Evolutionary conservation across 352 stramenopile genomes (phyloP).

Genomic region (Pythium angustatum): DNA sequence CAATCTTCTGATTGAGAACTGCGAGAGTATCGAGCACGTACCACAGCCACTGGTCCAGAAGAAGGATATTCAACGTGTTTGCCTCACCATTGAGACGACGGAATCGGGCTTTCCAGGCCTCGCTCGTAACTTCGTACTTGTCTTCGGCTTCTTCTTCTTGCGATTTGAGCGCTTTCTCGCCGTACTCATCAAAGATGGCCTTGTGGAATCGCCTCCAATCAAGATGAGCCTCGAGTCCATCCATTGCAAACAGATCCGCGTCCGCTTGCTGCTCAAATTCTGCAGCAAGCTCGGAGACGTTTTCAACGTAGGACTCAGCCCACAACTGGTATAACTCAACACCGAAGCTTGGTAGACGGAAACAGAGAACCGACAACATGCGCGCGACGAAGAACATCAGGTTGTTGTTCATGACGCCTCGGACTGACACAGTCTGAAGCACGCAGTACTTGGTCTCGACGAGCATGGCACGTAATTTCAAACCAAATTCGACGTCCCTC

Average conservation of each 20-base stretch:
- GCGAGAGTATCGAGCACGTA: conserved; percentile 89
- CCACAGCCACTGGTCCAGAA: conserved; percentile 89
- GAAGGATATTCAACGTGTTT: conserved; percentile 87
- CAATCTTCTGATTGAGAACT: conserved; percentile 89
- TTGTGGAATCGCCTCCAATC: conserved; percentile 91
- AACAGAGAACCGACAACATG: conserved; percentile 88
- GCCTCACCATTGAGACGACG: conserved; percentile 76
- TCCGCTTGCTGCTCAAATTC: conserved; percentile 85
- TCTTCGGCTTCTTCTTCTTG: conserved; percentile 89
- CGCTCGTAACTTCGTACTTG: conserved; percentile 87
- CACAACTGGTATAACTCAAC: conserved; percentile 88
- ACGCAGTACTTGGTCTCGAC: conserved; percentile 90
- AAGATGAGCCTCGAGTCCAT: conserved; percentile 83
- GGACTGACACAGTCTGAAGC: conserved; percentile 84
- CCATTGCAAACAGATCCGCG: conserved; percentile 87
- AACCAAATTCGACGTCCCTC: conserved; percentile 78
- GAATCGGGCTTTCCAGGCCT: conserved; percentile 84
- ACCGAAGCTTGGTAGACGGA: conserved; percentile 83
- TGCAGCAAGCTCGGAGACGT: conserved; percentile 68
- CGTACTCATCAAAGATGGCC: conserved; percentile 83
- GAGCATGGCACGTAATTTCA: conserved; percentile 87
- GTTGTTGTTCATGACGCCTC: conserved; percentile 91
- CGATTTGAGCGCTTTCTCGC: conserved; percentile 82
- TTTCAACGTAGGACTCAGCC: conserved; percentile 83
- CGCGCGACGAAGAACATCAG: conserved; percentile 89